A percentile compares a stretch with the other conserved stretches of the same genome.
Evolutionary conservation across 495 filamentous ascomycete genomes (phyloP).

Genomic region (Thermothielavioides terrestris): DNA sequence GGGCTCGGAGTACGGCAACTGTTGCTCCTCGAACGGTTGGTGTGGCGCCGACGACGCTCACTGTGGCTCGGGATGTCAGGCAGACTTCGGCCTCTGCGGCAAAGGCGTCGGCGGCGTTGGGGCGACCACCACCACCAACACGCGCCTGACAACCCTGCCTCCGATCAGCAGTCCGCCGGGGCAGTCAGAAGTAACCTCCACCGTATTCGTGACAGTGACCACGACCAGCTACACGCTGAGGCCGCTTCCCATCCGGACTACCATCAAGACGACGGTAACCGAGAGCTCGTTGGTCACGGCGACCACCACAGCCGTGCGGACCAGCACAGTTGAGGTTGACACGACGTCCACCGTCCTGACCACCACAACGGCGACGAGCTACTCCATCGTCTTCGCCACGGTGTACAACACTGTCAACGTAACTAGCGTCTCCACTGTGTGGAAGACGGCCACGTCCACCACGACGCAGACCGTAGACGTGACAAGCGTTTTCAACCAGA

Average conservation of each 20-base stretch:
- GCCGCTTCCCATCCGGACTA: neutral
- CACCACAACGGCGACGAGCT: neutral
- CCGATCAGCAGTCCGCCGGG: no score
- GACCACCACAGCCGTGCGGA: neutral
- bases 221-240: neutral
- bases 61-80: neutral
- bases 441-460: neutral
- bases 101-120: neutral
- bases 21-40: neutral
- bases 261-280: neutral
- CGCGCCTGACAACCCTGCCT: neutral
- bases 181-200: neutral
- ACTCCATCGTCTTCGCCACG: neutral
- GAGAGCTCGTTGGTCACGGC: neutral
- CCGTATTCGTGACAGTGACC: neutral
- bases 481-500: neutral
- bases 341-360: neutral
- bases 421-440: neutral
- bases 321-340: neutral
- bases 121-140: neutral
- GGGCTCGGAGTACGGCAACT: neutral
- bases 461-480: neutral
- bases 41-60: neutral
- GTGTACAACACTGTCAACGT: conserved; percentile 1
- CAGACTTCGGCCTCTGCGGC: neutral